Conservation (phyloP, 2,329 filamentous ascomycete species). For the Neofusicoccum umdonicola region DNA sequence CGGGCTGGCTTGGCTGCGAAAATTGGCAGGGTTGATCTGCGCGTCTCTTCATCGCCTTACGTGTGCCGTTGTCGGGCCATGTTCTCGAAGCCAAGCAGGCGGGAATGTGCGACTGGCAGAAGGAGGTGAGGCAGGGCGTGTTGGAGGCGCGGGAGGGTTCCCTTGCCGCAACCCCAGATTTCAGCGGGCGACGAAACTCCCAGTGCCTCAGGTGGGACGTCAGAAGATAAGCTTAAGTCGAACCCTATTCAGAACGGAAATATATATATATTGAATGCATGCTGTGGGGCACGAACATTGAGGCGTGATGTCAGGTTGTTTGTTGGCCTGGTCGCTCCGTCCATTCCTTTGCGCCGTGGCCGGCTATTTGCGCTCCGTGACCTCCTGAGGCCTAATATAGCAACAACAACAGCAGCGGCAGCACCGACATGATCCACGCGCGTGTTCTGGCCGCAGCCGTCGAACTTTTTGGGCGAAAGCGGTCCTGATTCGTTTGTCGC, state of each 20-base stretch:
- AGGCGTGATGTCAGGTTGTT: not conserved
- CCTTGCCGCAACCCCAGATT: slow-evolving; percentile 7
- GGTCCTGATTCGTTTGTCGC: not conserved
- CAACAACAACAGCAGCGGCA: not conserved
- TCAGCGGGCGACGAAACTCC: slow-evolving; percentile 1
- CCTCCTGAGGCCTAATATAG: slow-evolving; percentile 5
- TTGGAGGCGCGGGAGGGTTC: not conserved
- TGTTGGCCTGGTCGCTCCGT: not conserved
- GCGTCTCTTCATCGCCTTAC: not conserved
- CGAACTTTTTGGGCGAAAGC: not conserved
- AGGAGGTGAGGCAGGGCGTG: not conserved
- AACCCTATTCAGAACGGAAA: not conserved
- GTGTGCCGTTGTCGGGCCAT: not conserved
- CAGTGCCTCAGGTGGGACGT: not conserved
- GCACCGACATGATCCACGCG: slow-evolving; percentile 9
- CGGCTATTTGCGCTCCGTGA: not conserved
- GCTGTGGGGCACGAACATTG: not conserved
- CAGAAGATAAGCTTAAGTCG: slow-evolving; percentile 8
- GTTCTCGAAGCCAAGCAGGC: not conserved
- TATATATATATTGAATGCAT: not conserved
- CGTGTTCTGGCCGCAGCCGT: slow-evolving; percentile 2
- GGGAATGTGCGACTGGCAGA: not conserved
- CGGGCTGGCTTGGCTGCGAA: not conserved
- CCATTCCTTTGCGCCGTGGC: not conserved
- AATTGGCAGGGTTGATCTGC: not conserved